Evolutionary conservation across 2,329 filamentous ascomycete species (phyloP), one percentile per base, ranked within the genome.

Genomic region (Raffaelea arxii): DNA sequence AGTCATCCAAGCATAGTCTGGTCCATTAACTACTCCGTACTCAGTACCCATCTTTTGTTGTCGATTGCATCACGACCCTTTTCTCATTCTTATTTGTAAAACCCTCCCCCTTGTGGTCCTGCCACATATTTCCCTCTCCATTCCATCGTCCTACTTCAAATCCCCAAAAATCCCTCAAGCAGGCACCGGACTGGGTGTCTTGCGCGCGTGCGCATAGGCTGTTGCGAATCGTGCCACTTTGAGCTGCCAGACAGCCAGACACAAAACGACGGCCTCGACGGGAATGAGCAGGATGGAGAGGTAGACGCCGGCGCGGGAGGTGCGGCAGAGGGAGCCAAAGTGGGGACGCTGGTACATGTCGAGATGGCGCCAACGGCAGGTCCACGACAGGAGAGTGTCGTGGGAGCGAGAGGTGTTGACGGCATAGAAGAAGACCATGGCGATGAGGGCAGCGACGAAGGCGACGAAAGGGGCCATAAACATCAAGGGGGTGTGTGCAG

Each of bases 381-480:
- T 74, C 78, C 78, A 82, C 60, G 74, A 78, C 56, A 80, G 67
- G 11, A 82, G 61, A 6, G 75, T 77, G 56, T 78, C 75, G 49
- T 65, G 63, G 9, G 65, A 66, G 14, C 61, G 62, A 4, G 77
- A 80, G 18, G 68, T 59, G 53, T 79, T 75, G 59, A 76, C 66
- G 46, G 66, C 66, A 56, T 79, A 82, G 59, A 76, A 79, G 59
- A 81, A 70, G 44, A 68, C 63, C 56, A 78, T 72, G 51, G 71
- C 69, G 46, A 79, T 63, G 43, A 80, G 58, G 35, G 73, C 69
- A 12, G 66, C 69, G 41, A 65, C 58, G 44, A 74, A 65, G 49
- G 65, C 65, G 50, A 70, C 51, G 30, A 67, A 58, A 2, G 72
- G 69, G 0, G 65, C 60, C 7, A 62, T 51, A 48, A 73, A 61